Evolutionary conservation across 495 filamentous ascomycete genomes (phyloP).

Genomic region (Aspergillus nanangensis): DNA sequence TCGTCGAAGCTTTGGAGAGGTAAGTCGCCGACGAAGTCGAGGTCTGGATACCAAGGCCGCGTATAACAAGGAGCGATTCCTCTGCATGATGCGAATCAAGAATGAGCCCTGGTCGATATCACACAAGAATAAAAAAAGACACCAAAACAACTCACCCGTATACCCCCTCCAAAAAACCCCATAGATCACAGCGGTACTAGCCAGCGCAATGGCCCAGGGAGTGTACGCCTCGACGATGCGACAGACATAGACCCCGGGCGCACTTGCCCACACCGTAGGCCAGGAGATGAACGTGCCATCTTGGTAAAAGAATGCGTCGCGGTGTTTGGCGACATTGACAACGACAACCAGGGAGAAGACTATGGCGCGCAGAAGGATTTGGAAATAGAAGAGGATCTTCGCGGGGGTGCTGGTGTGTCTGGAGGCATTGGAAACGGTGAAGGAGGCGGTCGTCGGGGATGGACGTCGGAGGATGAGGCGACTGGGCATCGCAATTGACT

Average conservation of each 20-base stretch:
- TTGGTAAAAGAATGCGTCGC: conserved; percentile 19
- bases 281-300: conserved; percentile 21
- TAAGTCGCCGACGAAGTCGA: conserved; percentile 61
- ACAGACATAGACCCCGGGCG: conserved; percentile 23
- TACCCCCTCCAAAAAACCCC: conserved; percentile 46
- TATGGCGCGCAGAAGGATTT: conserved; percentile 46
- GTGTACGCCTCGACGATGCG: conserved; percentile 33
- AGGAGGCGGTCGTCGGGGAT: conserved; percentile 81
- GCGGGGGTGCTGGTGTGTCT: conserved; percentile 51
- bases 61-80: conserved; percentile 84
- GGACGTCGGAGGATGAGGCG: conserved; percentile 66
- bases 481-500: no score
- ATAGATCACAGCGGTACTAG: conserved; percentile 34
- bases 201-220: conserved; percentile 21
- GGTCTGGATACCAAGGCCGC: conserved; percentile 89
- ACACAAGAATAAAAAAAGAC: no score
- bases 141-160: no score
- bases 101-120: no score
- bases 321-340: conserved; percentile 35
- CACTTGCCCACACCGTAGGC: conserved; percentile 31
- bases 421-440: conserved; percentile 73
- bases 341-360: conserved; percentile 37
- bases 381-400: conserved; percentile 45
- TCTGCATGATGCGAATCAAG: conserved; percentile 36
- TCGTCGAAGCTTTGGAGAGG: conserved; percentile 60